Evolutionary conservation across 257 asterid genomes (phyloP).

Genomic region (Fraxinus excelsior): DNA sequence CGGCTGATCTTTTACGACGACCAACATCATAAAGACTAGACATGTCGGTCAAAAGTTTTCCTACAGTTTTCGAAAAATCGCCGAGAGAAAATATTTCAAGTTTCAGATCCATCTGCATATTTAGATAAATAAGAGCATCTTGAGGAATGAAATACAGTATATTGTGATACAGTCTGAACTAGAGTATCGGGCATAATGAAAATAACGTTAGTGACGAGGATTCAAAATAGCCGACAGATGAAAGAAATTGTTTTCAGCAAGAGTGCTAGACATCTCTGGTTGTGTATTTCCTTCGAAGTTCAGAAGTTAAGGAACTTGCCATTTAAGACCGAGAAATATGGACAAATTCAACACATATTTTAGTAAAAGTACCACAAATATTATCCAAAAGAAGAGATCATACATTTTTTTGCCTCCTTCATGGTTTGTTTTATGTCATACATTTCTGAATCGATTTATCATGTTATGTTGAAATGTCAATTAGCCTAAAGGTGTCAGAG

Average conservation of each 20-base stretch:
- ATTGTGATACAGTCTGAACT: not conserved
- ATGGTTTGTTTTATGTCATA: not conserved
- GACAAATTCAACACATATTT: not conserved
- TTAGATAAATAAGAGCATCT: slow-evolving; percentile 26
- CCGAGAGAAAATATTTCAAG: slow-evolving; percentile 97
- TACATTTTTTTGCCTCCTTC: not conserved
- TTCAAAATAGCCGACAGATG: not conserved
- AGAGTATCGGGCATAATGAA: slow-evolving; percentile 1
- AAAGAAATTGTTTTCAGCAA: not conserved
- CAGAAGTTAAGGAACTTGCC: not conserved
- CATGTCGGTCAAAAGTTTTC: slow-evolving; percentile 93
- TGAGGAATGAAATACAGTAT: slow-evolving; percentile 1
- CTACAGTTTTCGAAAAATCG: slow-evolving; percentile 83
- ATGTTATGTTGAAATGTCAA: not conserved
- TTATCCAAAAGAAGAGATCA: not conserved
- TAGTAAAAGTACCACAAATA: too few relatives aligned
- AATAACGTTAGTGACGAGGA: slow-evolving; percentile 1
- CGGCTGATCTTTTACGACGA: slow-evolving; percentile 89
- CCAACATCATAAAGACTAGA: slow-evolving; percentile 98
- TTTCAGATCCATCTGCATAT: slow-evolving; percentile 97
- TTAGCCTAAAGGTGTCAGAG: not conserved
- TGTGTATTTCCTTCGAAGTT: not conserved
- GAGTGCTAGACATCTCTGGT: slow-evolving; percentile 12
- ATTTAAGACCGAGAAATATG: not conserved
- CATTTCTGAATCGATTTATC: not conserved